Evolutionary conservation across 106 monocot species (phyloP).

Genomic region (Apostasia shenzhenica): DNA sequence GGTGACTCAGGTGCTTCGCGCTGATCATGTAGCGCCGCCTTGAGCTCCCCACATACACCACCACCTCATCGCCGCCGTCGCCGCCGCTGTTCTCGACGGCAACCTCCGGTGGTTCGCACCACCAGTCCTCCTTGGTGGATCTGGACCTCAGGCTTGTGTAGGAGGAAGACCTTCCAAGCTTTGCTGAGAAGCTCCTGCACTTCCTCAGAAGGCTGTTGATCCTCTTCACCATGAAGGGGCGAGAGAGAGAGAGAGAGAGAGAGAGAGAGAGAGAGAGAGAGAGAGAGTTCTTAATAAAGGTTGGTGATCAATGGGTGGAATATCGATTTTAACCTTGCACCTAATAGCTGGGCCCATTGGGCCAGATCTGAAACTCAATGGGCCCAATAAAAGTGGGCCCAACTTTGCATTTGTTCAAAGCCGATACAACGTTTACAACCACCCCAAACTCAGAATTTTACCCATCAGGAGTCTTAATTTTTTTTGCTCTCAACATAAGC

Average conservation of each 20-base stretch:
- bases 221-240: slow-evolving; percentile 39
- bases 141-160: slow-evolving; percentile 45
- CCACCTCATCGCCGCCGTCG: slow-evolving; percentile 17
- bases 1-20: slow-evolving; percentile 57
- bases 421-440: too few relatives aligned
- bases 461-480: too few relatives aligned
- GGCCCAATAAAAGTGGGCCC: too few relatives aligned
- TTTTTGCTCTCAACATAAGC: too few relatives aligned
- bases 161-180: slow-evolving; percentile 36
- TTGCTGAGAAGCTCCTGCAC: slow-evolving; percentile 70
- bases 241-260: neutral
- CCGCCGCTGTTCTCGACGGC: neutral
- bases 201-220: slow-evolving; percentile 56
- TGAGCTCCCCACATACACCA: slow-evolving; percentile 81
- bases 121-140: slow-evolving; percentile 17
- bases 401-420: too few relatives aligned
- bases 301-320: too few relatives aligned
- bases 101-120: neutral
- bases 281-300: neutral
- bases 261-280: neutral
- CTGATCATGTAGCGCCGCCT: slow-evolving; percentile 57
- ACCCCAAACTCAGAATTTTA: too few relatives aligned
- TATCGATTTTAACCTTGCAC: too few relatives aligned
- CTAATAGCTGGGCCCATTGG: too few relatives aligned
- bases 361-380: too few relatives aligned